Evolutionary conservation across 2,329 filamentous ascomycete genomes (phyloP), one percentile per base, ranked within the genome.

Genomic region (Fusarium veterinarium): DNA sequence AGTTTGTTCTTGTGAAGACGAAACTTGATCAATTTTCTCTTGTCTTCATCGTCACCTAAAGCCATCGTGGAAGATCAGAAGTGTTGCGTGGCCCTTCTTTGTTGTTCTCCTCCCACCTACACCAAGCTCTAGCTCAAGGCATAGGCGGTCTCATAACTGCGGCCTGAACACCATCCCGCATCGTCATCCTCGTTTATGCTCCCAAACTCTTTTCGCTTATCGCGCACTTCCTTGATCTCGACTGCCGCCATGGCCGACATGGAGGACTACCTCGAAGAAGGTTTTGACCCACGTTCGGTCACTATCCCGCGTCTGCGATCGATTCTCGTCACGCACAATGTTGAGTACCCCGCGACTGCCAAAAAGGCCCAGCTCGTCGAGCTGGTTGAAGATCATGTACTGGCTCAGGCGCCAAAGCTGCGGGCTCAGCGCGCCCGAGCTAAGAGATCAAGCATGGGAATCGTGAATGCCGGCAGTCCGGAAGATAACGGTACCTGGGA

Each of bases 351-450:
- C 9, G 91, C 94, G 0, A 95, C 91, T 8, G 95, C 96, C 17
- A 99, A 98, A 85, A 99, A 99, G 85, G 85, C 90, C 0, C 92
- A 97, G 79, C 90, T 99, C 28, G 87, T 99, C 67, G 91, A 93
- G 12, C 90, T 98, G 51, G 95, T 99, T 82, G 91, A 92, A 79
- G 87, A 92, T 37, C 86, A 96, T 71, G 88, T 99, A 33, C 84
- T 93, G 8, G 93, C 95, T 0, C 92, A 95, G 76, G 92, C 94
- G 4, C 89, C 89, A 74, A 93, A 92, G 81, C 88, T 98, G 30
- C 86, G 97, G 37, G 88, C 89, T 17, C 91, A 92, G 58, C 91
- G 93, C 76, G 91, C 93, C 45, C 89, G 91, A 64, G 95, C 95
- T 19, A 95, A 95, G 84, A 91, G 95, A 68, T 95, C 94, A 5